Evolutionary conservation across 208 protist genomes (phyloP), one percentile per base, ranked within the genome.

Genomic region (Strigomonas galati): DNA sequence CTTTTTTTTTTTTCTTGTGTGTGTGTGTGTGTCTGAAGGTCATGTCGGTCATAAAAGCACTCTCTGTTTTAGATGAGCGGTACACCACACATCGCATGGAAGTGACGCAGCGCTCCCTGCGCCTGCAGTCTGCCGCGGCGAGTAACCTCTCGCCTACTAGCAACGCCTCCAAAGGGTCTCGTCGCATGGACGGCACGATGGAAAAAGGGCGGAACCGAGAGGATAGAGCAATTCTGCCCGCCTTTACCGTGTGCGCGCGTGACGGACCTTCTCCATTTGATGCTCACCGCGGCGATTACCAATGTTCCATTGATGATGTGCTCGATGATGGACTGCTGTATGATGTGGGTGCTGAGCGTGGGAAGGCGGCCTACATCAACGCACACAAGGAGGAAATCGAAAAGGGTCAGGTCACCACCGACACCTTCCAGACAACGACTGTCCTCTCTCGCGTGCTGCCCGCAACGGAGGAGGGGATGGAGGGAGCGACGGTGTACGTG

Each of bases 301-400:
- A 73, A 54, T 61, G 59, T 60, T 62, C 60, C 37, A 49, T 73
- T 9, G 68, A 73, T 31, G 44, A 67, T n/a, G 68, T 73, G 24
- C 43, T 44, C 43, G 62, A 73, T 14, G 58, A 65, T 17, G 55
- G 52, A 5, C 7, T 23, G 7, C 21, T 28, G 14, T 71, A 64
- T 30, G 66, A 63, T 10, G 14, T 65, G 5, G 57, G 44, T 0
- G 10, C 40, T 1, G 30, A 28, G 51, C 15, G 23, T n/a, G 17
- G 30, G 10, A 49, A 59, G 17, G 19, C 49, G 27, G 51, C 14
- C 2, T 46, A 46, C 40, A 46, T 46, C 40, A 19, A 17, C 40
- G 12, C 5, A 15, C 40, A 46, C 40, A 5, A 15, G 1, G n/a
- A 12, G 3, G 66, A 64, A 23, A 37, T 23, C 32, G 59, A 48